phyloP scores from a whole-genome alignment of 192 early-diverging fungal species.

The Chytriomyces hyalinus region DNA sequence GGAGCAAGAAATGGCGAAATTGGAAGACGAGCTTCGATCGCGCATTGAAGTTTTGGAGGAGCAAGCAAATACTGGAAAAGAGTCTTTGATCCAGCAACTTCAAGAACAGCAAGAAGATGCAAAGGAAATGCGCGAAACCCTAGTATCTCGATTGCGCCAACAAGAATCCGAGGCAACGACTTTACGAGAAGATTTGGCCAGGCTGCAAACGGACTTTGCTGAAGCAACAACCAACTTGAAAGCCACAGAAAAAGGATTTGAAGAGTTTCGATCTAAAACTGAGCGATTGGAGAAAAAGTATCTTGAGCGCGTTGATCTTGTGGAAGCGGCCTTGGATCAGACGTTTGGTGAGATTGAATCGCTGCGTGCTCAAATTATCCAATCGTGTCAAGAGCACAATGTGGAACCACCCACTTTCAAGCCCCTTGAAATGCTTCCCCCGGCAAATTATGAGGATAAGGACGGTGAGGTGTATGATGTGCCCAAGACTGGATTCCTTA shows the following conservation, averaged over 20 bases:
- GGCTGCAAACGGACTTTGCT: constrained; percentile 6
- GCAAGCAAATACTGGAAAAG: constrained; percentile 12
- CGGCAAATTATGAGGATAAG: constrained; percentile 22
- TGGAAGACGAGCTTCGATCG: constrained; percentile 20
- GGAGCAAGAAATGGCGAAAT: constrained; percentile 2
- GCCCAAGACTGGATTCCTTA: constrained; percentile 2
- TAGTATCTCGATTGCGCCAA: constrained; percentile 13
- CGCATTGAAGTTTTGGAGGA: constrained; percentile 24
- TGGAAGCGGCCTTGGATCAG: constrained; percentile 19
- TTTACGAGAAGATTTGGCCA: constrained; percentile 12
- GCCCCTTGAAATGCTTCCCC: constrained; percentile 14
- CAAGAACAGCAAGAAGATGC: constrained; percentile 34
- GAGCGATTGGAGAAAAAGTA: constrained; percentile 25
- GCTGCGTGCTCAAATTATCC: constrained; percentile 9
- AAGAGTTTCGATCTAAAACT: constrained; percentile 12
- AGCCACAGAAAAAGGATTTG: constrained; percentile 4
- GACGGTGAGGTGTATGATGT: background rate
- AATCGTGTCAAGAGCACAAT: background rate
- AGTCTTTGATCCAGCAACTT: constrained; percentile 30
- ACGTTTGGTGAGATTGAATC: constrained; percentile 24
- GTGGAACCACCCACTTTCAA: constrained; percentile 20
- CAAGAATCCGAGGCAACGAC: constrained; percentile 33
- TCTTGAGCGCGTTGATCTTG: constrained; percentile 12
- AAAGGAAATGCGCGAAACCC: constrained; percentile 38
- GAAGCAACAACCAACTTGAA: constrained; percentile 8